Conservation (phyloP, 2,329 filamentous ascomycete genomes). For the Zymoseptoria ardabiliae region DNA sequence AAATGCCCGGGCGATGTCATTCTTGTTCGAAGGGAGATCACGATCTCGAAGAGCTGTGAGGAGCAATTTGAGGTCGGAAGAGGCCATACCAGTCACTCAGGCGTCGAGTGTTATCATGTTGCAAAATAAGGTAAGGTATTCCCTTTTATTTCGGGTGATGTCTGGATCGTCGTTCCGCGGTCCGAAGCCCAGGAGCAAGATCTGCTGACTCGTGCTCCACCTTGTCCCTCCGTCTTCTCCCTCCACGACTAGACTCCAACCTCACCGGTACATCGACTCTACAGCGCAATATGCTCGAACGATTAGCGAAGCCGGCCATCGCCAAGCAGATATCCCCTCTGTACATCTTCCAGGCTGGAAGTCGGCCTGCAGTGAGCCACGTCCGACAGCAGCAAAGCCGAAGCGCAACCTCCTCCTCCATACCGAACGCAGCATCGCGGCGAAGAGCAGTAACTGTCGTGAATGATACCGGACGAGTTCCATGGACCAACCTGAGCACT, state of each 20-base stretch:
- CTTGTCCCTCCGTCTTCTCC: neutral
- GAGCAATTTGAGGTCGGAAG: conserved; percentile 32
- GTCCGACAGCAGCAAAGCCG: conserved; percentile 5
- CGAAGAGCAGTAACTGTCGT: conserved; percentile 71
- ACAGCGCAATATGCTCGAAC: conserved; percentile 11
- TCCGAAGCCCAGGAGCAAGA: too few species aligned
- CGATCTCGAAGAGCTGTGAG: conserved; percentile 40
- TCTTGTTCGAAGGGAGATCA: conserved; percentile 37
- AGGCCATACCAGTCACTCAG: conserved; percentile 4
- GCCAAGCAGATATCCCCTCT: conserved; percentile 7
- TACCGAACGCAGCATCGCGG: conserved; percentile 34
- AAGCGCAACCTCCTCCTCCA: conserved; percentile 18
- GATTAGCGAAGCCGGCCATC: conserved; percentile 2
- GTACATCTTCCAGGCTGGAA: conserved; percentile 7
- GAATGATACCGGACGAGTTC: conserved; percentile 75
- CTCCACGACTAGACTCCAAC: neutral
- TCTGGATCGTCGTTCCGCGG: neutral
- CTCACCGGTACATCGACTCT: neutral
- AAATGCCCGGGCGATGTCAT: conserved; percentile 44
- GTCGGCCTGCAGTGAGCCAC: conserved; percentile 3
- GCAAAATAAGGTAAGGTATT: neutral
- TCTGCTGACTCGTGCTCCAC: neutral
- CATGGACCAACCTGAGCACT: conserved; percentile 68
- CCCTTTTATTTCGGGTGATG: neutral
- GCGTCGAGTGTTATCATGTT: neutral